Base-by-base conservation (phyloP, 371 early-diverging fungal genomes). In the Mortierella sp. region DNA sequence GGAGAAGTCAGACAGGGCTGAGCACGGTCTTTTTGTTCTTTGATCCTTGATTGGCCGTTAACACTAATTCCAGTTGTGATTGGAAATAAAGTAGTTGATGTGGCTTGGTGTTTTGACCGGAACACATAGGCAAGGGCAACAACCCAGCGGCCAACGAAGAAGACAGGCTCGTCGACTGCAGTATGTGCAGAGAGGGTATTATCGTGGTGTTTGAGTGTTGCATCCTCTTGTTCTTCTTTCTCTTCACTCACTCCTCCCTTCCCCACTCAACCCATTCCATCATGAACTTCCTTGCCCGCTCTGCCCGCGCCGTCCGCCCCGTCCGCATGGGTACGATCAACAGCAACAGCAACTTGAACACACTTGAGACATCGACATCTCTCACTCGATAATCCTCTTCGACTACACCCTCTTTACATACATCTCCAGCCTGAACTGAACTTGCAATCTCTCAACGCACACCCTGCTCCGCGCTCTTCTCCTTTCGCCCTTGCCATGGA, bases 261-360 rank as follows among this genome's bases (percentile, higher is more conserved):
- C 81, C 48, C 58, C 70, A 74, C 80, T 83, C 84, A 50, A 47
- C 72, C 65, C 77, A 50, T 44, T 65, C 73, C 78, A 74, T 34
- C 70, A 86, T 86, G 86, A 82, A 79, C 80, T 82, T 82, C 77
- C 82, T 86, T 57, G 79, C 78, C 38, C 86, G 86, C 80, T 75
- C 86, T 58, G 76, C 75, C 76, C 84, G 84, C 79, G 86, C 86
- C 72, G 78, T 82, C 72, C 86, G 82, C 78, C 86, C 86, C 28
- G 80, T 80, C 72, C 80, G 82, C 80, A 72, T 86, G 86, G 86
- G 86, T 86, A 86, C 38, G 78, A 76, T 58, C 72, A 34, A 38
- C 26, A n/a, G 57, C 28, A 42, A 28, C 57, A 34, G 38, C 73
- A 11, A 21, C 50, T 48, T 21, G 7, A 1, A 3, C 11, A 26